Evolutionary conservation across 164 flowering plant species (phyloP).

Genomic region (Pachysandra terminalis): DNA sequence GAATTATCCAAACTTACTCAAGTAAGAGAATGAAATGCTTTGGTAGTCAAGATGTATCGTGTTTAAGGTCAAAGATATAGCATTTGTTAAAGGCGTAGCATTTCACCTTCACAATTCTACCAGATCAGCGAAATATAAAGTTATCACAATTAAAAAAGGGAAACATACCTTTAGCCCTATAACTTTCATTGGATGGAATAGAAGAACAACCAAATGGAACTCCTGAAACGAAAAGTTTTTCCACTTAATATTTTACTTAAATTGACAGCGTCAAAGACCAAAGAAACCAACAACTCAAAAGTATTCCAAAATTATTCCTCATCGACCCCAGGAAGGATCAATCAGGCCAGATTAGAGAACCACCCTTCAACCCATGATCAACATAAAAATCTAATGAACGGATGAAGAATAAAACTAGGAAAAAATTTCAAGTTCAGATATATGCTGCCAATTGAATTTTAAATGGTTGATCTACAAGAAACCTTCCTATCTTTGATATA

Average conservation of each 20-base stretch:
- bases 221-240: constrained; percentile 65
- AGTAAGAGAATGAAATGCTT: not conserved
- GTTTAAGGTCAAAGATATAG: not conserved
- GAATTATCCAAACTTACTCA: not conserved
- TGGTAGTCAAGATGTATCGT: not conserved
- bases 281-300: constrained; percentile 11
- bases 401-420: not conserved
- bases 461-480: not conserved
- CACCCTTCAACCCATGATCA: not conserved
- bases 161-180: constrained; percentile 76
- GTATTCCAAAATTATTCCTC: not conserved
- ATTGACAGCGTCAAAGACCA: constrained; percentile 18
- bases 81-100: not conserved
- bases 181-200: constrained; percentile 57
- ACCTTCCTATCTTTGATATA: not conserved
- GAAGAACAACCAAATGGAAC: constrained; percentile 60
- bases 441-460: not conserved
- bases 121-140: not conserved
- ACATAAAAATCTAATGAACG: not conserved
- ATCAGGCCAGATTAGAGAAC: constrained; percentile 1
- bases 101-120: not conserved
- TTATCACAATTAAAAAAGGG: too few species aligned
- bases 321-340: constrained; percentile 6
- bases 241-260: constrained; percentile 31
- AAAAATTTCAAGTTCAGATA: not conserved